Conservation (phyloP, 2,329 filamentous ascomycete genomes). For the Alternaria incomplexa region DNA sequence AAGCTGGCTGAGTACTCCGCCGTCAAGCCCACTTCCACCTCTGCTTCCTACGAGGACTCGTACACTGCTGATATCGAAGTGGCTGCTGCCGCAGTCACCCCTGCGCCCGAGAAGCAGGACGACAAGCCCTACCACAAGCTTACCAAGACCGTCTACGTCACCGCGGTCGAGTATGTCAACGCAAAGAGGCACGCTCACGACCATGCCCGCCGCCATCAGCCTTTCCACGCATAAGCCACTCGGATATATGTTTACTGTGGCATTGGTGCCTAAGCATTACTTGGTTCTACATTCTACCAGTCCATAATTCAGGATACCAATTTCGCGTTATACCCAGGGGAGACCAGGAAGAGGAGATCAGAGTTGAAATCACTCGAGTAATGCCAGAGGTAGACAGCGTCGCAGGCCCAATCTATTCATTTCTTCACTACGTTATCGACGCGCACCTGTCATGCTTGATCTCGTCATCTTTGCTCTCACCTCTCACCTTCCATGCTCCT, state of each 20-base stretch:
- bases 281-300: slow-evolving; percentile 26
- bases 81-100: slow-evolving; percentile 32
- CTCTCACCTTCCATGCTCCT: slow-evolving; percentile 15
- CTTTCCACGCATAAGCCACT: slow-evolving; percentile 40
- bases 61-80: slow-evolving; percentile 22
- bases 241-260: slow-evolving; percentile 25
- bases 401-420: slow-evolving; percentile 45
- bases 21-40: slow-evolving; percentile 16
- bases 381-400: slow-evolving; percentile 47
- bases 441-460: slow-evolving; percentile 35
- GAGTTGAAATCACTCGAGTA: slow-evolving; percentile 36
- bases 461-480: slow-evolving; percentile 12
- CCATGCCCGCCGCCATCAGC: slow-evolving; percentile 37
- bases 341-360: slow-evolving; percentile 26
- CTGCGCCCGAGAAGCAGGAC: slow-evolving; percentile 18
- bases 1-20: slow-evolving; percentile 4
- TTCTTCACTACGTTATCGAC: slow-evolving; percentile 34
- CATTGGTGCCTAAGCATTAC: slow-evolving; percentile 25
- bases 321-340: slow-evolving; percentile 38
- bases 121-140: slow-evolving; percentile 7
- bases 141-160: slow-evolving; percentile 42
- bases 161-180: slow-evolving; percentile 39
- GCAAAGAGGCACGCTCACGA: slow-evolving; percentile 44
- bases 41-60: slow-evolving; percentile 6
- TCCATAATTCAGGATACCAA: slow-evolving; percentile 36